Conservation (phyloP, 768 basidiomycete species). For the Russula dissimulans region DNA sequence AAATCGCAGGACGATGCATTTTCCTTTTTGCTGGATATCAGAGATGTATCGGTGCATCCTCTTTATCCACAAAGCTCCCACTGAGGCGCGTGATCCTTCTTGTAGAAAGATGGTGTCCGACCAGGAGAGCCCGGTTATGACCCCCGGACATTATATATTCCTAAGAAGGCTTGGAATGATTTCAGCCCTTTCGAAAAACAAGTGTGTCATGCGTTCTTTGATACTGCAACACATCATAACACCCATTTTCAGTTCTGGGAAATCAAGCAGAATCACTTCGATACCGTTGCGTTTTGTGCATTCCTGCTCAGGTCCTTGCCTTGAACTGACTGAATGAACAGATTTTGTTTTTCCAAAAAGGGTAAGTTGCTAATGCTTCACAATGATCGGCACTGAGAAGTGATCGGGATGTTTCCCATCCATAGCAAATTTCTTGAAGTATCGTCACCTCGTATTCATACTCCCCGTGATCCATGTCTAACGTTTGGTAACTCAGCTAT, state of each 20-base stretch:
- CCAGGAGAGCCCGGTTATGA: slow-evolving; percentile 86
- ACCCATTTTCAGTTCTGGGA: slow-evolving; percentile 33
- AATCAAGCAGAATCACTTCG: slow-evolving; percentile 97
- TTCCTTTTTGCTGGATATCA: slow-evolving; percentile 58
- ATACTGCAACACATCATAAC: not conserved
- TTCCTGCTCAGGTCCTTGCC: slow-evolving; percentile 20
- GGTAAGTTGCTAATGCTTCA: slow-evolving; percentile 35
- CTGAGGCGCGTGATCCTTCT: not conserved
- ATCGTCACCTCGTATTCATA: slow-evolving; percentile 4
- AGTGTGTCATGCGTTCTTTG: slow-evolving; percentile 24
- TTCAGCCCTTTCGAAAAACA: slow-evolving; percentile 97
- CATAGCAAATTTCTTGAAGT: slow-evolving; percentile 75
- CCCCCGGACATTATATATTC: slow-evolving; percentile 78
- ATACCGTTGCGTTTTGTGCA: slow-evolving; percentile 50
- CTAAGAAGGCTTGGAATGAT: slow-evolving; percentile 59
- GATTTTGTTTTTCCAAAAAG: slow-evolving; percentile 98
- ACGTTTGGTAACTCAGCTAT: slow-evolving; percentile 38
- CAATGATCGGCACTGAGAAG: not conserved
- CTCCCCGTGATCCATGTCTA: not conserved
- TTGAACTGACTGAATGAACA: slow-evolving; percentile 23
- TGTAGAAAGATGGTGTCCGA: slow-evolving; percentile 67
- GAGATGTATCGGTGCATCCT: slow-evolving; percentile 45
- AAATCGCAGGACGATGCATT: slow-evolving; percentile 71
- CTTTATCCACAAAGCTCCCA: not conserved
- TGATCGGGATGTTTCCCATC: slow-evolving; percentile 17